Evolutionary conservation across 2,329 filamentous ascomycete species (phyloP).

Genomic region (Hypoxylon sp.): DNA sequence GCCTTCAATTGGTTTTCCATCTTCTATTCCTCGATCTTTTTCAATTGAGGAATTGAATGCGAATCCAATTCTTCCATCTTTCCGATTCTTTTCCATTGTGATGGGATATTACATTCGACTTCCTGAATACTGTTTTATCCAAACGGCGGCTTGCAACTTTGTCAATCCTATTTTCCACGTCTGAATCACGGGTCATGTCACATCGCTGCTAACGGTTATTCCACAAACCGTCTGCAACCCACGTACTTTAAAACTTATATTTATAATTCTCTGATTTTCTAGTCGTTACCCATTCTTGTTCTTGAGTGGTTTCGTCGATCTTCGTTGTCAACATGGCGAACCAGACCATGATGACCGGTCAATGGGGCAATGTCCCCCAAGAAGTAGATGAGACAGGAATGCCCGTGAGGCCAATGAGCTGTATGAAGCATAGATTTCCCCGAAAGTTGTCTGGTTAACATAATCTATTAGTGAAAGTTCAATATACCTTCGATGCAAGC

Average conservation of each 20-base stretch:
- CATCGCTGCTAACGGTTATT: too few relatives aligned
- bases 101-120: too few relatives aligned
- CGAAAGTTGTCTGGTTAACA: too few relatives aligned
- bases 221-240: too few relatives aligned
- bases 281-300: too few relatives aligned
- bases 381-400: constrained; percentile 58
- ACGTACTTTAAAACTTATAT: too few relatives aligned
- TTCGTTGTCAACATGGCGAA: constrained; percentile 38
- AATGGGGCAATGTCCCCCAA: constrained; percentile 39
- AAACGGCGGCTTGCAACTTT: too few relatives aligned
- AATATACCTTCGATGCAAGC: constrained; percentile 94
- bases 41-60: background rate
- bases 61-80: constrained; percentile 9
- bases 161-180: background rate
- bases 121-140: too few relatives aligned
- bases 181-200: too few relatives aligned
- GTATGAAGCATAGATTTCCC: constrained; percentile 63
- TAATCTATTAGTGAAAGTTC: constrained; percentile 79
- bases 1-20: background rate
- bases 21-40: background rate
- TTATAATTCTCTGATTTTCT: too few relatives aligned
- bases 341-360: constrained; percentile 41
- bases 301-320: too few relatives aligned
- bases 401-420: constrained; percentile 70
- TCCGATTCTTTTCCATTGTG: too few relatives aligned